These are phyloP conservation scores for Eucalyptus sideroxylon DNA, from an alignment of 345 rosid genomes.

Conservation along the genomic window DNA sequence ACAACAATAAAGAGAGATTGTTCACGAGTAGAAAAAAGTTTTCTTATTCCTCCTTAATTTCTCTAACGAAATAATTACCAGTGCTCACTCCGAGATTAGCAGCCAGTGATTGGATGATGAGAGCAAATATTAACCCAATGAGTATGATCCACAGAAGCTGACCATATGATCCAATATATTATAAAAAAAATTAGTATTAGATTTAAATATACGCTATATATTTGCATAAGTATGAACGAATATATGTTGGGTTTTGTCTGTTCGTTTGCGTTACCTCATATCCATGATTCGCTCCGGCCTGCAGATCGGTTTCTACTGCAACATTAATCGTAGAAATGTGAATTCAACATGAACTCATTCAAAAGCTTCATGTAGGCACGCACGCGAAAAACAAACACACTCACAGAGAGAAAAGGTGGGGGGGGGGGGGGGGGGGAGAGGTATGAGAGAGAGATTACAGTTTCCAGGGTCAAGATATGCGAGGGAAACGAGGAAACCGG, in stretches of 20 bases:
- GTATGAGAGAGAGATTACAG: not conserved
- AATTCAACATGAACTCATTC: not conserved
- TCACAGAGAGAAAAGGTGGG: not conserved
- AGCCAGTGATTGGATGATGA: slow-evolving; percentile 58
- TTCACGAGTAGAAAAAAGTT: not conserved
- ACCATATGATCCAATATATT: not conserved
- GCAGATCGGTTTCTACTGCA: slow-evolving; percentile 72
- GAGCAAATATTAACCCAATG: slow-evolving; percentile 51
- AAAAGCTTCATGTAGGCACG: not conserved
- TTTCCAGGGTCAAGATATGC: slow-evolving; percentile 24
- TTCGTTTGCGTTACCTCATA: slow-evolving; percentile 26
- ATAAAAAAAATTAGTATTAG: too few species aligned
- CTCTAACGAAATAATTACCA: not conserved
- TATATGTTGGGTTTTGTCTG: not conserved
- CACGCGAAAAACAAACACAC: not conserved
- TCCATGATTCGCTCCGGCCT: slow-evolving; percentile 51
- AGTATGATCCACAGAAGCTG: slow-evolving; percentile 60
- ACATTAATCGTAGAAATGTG: not conserved
- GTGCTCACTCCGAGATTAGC: slow-evolving; percentile 71
- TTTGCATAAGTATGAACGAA: not conserved
- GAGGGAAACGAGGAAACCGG: slow-evolving; percentile 17
- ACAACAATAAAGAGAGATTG: not conserved
- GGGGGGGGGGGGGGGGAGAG: not conserved
- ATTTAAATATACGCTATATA: not conserved
- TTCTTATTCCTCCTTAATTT: not conserved